These are phyloP conservation scores for Brasilioporus rufonigricans DNA, from an alignment of 768 basidiomycete genomes.

Conservation along the genomic window DNA sequence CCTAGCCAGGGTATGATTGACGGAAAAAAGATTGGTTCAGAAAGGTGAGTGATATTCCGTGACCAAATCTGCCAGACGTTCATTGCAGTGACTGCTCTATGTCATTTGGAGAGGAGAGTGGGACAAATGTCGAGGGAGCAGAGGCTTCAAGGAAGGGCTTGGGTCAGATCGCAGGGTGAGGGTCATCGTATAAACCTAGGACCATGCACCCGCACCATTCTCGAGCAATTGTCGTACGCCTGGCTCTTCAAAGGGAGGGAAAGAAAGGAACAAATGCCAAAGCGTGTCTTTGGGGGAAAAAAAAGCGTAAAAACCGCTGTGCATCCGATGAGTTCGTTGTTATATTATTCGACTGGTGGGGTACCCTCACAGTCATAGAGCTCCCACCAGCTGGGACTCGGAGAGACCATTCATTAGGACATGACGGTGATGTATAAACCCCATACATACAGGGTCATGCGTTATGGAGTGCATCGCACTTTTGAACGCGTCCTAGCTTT, in stretches of 20 bases:
- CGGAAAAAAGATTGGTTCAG: background rate
- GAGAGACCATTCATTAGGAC: background rate
- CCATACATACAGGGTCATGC: background rate
- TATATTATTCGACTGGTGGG: background rate
- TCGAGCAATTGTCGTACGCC: too few species aligned
- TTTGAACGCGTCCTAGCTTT: background rate
- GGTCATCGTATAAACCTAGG: too few species aligned
- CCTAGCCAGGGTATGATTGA: background rate
- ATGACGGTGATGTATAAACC: background rate
- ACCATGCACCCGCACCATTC: too few species aligned
- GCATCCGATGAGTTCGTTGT: background rate
- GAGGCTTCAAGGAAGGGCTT: too few species aligned
- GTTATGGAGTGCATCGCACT: background rate
- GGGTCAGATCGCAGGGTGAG: too few species aligned
- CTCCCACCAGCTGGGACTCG: background rate
- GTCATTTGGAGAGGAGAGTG: too few species aligned
- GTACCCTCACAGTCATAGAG: background rate
- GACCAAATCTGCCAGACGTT: too few species aligned
- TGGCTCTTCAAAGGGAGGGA: too few species aligned
- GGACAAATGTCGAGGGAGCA: too few species aligned
- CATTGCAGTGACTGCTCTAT: too few species aligned
- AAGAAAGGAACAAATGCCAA: too few species aligned
- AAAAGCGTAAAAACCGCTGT: background rate
- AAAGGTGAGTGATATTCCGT: too few species aligned
- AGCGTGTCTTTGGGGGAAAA: background rate